Percentiles rank a stretch among this genome's conserved stretches.
phyloP scores from a whole-genome alignment of 805 yeast species.

The Candida stauntonica region DNA sequence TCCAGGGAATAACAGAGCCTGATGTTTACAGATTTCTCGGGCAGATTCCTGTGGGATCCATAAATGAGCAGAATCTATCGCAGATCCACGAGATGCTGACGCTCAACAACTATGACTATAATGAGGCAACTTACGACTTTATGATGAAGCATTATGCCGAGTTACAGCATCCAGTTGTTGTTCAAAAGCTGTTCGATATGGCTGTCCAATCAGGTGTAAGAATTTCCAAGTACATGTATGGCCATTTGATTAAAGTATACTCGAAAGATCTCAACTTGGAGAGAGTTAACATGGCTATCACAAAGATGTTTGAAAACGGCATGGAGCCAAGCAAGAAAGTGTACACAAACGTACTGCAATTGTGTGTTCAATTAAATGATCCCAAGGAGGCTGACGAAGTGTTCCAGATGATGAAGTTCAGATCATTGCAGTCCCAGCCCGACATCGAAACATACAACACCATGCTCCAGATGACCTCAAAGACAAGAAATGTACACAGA shows the following conservation, averaged over 20 bases:
- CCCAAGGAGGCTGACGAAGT: slow-evolving; percentile 61
- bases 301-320: slow-evolving; percentile 25
- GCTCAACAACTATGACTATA: slow-evolving; percentile 28
- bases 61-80: slow-evolving; percentile 27
- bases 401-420: slow-evolving; percentile 83
- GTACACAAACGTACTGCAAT: slow-evolving; percentile 55
- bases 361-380: slow-evolving; percentile 50
- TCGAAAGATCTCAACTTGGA: slow-evolving; percentile 31
- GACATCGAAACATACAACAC: slow-evolving; percentile 63
- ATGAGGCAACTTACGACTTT: slow-evolving; percentile 31
- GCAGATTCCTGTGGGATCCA: slow-evolving; percentile 34
- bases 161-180: slow-evolving; percentile 23
- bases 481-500: slow-evolving; percentile 59
- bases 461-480: slow-evolving; percentile 62
- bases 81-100: slow-evolving; percentile 30
- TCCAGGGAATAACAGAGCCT: slow-evolving; percentile 27
- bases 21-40: slow-evolving; percentile 34
- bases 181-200: slow-evolving; percentile 32
- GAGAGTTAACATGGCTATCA: slow-evolving; percentile 18
- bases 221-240: slow-evolving; percentile 36
- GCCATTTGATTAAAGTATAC: slow-evolving; percentile 38
- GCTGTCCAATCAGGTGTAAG: slow-evolving; percentile 23
- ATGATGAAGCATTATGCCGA: slow-evolving; percentile 34
- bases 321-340: slow-evolving; percentile 41
- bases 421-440: slow-evolving; percentile 63